Conservation (phyloP, 257 asterid species). For the Linderniella brevidens region DNA sequence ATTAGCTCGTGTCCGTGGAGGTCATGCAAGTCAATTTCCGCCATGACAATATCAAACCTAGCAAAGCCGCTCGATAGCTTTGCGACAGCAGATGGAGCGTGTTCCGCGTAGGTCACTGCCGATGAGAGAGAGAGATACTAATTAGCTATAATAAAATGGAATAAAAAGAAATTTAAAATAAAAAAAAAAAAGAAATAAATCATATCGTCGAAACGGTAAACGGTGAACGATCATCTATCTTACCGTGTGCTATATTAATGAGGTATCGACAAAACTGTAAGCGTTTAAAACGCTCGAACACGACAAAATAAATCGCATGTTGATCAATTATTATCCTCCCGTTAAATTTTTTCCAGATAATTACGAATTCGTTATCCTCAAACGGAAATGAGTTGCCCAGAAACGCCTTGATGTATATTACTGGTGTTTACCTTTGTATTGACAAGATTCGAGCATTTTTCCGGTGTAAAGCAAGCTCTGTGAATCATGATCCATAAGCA, state of each 20-base stretch:
- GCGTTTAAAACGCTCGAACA: too few species aligned
- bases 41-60: not conserved
- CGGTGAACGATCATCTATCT: not conserved
- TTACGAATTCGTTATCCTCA: too few species aligned
- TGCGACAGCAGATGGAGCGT: not conserved
- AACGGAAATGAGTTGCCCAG: too few species aligned
- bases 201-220: not conserved
- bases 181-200: not conserved
- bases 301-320: not conserved
- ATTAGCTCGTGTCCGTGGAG: not conserved
- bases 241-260: too few species aligned
- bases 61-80: not conserved
- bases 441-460: constrained; percentile 17
- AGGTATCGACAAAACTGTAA: too few species aligned
- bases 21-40: not conserved
- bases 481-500: constrained; percentile 24
- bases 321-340: not conserved
- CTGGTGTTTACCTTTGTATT: constrained; percentile 30
- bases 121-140: too few species aligned
- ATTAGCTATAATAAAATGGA: too few species aligned
- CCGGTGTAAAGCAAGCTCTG: constrained; percentile 7
- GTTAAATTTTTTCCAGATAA: too few species aligned
- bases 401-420: too few species aligned
- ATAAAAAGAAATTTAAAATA: not conserved
- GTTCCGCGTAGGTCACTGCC: not conserved